Base-by-base conservation (phyloP, 352 stramenopile species). In the Phytophthora agathidicida region DNA sequence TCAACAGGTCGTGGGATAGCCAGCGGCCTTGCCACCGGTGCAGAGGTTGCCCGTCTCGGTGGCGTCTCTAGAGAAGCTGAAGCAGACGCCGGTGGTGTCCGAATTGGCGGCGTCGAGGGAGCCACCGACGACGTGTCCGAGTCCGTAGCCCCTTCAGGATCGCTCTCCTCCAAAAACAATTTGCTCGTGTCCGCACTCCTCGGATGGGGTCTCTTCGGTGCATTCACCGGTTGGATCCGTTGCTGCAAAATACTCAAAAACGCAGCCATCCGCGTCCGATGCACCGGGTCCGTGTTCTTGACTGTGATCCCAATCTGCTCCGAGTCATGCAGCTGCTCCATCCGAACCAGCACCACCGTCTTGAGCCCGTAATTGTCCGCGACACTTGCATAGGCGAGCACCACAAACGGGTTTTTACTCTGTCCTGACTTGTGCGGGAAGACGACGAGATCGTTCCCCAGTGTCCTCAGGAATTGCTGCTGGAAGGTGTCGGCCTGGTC, bases 281-380 rank as follows among this genome's bases (percentile, higher is more conserved):
- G 66, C 10, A 89, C 54, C 4, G 80, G 83, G 28, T 90, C 80
- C 11, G 83, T 92, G 32, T 84, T 90, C 58, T 88, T 88, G 20
- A 92, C 63, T 0, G 69, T 67, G 35, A 92, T 75, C 5, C 65
- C 71, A 36, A 92, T 74, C 53, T 90, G 80, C 39, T 90, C 83
- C 9, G 80, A 90, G 26, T 65, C 78, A 17, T 86, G 73, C 0
- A 92, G 71, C 53, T 89, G 83, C 52, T 92, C 83, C 44, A 92
- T 68, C 4, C 78, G 63, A 1, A 90, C 50, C 19, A 92, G 41
- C 17, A 92, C 33, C 32, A 92, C 70, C 4, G 79, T 88, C 11
- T 69, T 68, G 2, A 83, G 51, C 0, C 44, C 62, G 28, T 62
- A 80, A n/a, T 64, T 66, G 50, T 84, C 66, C 9, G 54, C 30